phyloP scores from a whole-genome alignment of 108 stramenopile species.

The Conticribra guillardii region DNA sequence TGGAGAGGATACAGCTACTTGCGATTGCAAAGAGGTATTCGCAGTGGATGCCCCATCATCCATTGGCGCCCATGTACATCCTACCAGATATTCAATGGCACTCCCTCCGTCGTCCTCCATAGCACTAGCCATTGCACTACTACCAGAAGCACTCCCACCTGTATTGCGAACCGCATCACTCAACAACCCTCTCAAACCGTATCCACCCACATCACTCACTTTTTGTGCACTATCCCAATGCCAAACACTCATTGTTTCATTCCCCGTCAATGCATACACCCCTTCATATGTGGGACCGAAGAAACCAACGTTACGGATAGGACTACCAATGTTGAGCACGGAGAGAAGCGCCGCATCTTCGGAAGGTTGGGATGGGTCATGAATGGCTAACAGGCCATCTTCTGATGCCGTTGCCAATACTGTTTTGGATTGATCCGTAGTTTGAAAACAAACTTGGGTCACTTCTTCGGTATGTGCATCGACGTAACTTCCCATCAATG shows the following conservation, averaged over 20 bases:
- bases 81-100: conserved; percentile 51
- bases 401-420: conserved; percentile 74
- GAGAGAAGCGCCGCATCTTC: conserved; percentile 80
- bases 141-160: background rate
- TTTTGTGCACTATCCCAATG: conserved; percentile 74
- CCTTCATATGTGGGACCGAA: conserved; percentile 76
- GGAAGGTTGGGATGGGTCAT: conserved; percentile 79
- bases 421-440: conserved; percentile 34
- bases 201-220: conserved; percentile 46
- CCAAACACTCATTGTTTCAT: conserved; percentile 74
- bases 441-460: conserved; percentile 71
- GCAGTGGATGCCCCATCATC: conserved; percentile 2
- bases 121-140: background rate
- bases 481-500: conserved; percentile 70
- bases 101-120: conserved; percentile 8
- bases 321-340: conserved; percentile 66
- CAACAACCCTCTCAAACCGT: conserved; percentile 32
- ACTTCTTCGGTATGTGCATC: conserved; percentile 87
- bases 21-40: background rate
- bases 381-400: conserved; percentile 76
- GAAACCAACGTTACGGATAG: conserved; percentile 75
- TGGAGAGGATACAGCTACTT: conserved; percentile 2
- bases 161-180: conserved; percentile 32
- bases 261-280: conserved; percentile 79
- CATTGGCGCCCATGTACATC: conserved; percentile 36